phyloP scores from a whole-genome alignment of 768 basidiomycete genomes.

The Hericium alpestre region DNA sequence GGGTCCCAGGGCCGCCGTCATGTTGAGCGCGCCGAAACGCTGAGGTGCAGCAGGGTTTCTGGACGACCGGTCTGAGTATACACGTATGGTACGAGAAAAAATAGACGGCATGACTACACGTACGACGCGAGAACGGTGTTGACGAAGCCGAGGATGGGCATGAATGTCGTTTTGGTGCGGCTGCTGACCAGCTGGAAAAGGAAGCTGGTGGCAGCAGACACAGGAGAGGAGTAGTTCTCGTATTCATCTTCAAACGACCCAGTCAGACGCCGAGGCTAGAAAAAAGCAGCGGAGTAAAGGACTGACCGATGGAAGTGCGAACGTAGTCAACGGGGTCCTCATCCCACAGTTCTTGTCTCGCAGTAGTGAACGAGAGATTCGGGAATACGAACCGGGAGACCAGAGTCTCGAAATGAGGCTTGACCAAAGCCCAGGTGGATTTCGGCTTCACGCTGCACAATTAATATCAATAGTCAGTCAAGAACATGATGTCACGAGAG shows the following conservation, averaged over 20 bases:
- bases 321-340: slow-evolving; percentile 79
- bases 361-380: slow-evolving; percentile 67
- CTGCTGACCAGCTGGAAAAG: slow-evolving; percentile 68
- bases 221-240: slow-evolving; percentile 67
- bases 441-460: slow-evolving; percentile 74
- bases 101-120: slow-evolving; percentile 17
- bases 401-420: slow-evolving; percentile 71
- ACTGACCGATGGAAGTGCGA: slow-evolving; percentile 57
- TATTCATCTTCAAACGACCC: slow-evolving; percentile 58
- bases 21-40: slow-evolving; percentile 77
- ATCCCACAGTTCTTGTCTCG: slow-evolving; percentile 62
- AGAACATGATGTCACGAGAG: background rate
- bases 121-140: slow-evolving; percentile 62
- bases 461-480: background rate
- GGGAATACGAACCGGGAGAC: slow-evolving; percentile 82
- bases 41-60: slow-evolving; percentile 49
- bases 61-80: background rate
- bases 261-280: slow-evolving; percentile 2
- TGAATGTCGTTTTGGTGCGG: slow-evolving; percentile 72
- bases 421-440: slow-evolving; percentile 80
- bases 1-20: slow-evolving; percentile 63
- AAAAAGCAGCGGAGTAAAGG: background rate
- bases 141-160: slow-evolving; percentile 70
- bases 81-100: background rate
- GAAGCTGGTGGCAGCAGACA: slow-evolving; percentile 72